Percentiles rank a stretch among this genome's conserved stretches.
Conservation (phyloP, 1,284 basidiomycete species). For the Papiliotrema nemorosa region DNA sequence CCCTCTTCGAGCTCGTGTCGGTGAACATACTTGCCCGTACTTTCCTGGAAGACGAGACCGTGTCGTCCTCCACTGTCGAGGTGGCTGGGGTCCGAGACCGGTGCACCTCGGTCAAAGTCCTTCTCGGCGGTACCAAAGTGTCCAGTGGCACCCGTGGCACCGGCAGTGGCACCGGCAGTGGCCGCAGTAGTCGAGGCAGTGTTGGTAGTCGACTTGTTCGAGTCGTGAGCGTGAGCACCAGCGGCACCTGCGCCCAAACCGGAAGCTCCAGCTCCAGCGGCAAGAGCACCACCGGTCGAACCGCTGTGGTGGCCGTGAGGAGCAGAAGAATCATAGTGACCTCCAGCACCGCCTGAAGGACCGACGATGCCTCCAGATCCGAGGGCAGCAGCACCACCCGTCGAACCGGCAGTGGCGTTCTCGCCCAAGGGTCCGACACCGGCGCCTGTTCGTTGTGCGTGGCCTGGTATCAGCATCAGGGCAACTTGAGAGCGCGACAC, state of each 20-base stretch:
- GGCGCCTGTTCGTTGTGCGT: constrained; percentile 16
- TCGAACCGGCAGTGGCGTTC: constrained; percentile 14
- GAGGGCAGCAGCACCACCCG: constrained; percentile 5
- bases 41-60: constrained; percentile 28
- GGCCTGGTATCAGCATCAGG: constrained; percentile 11
- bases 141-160: constrained; percentile 5
- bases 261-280: constrained; percentile 6
- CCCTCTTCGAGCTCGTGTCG: constrained; percentile 12
- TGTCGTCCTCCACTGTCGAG: constrained; percentile 35
- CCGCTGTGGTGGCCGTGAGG: background rate
- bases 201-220: background rate
- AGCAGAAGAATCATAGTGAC: constrained; percentile 14
- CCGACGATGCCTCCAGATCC: constrained; percentile 13
- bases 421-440: constrained; percentile 28
- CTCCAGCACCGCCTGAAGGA: constrained; percentile 16
- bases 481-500: background rate
- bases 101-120: constrained; percentile 18
- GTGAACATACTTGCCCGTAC: constrained; percentile 43
- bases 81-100: constrained; percentile 30
- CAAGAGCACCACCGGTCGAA: background rate
- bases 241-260: constrained; percentile 7
- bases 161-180: background rate
- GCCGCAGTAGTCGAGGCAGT: background rate
- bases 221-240: background rate
- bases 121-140: constrained; percentile 7